These are phyloP conservation scores for Penicillium macrosclerotiorum DNA, from an alignment of 495 filamentous ascomycete species.

Conservation along the genomic window DNA sequence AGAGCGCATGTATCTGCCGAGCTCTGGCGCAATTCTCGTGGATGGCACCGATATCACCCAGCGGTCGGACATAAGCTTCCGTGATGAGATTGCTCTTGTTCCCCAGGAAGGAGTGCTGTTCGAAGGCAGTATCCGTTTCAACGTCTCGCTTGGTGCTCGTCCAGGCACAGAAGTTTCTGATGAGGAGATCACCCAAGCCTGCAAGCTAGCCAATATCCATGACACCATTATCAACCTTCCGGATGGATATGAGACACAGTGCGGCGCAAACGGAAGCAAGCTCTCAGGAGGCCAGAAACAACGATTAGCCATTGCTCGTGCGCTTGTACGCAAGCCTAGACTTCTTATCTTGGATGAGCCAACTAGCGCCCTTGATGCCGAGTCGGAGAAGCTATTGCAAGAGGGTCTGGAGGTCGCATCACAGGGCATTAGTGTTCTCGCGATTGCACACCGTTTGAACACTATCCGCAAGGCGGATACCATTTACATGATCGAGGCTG, in stretches of 20 bases:
- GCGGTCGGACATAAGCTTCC: slow-evolving; percentile 33
- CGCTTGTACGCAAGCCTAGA: slow-evolving; percentile 64
- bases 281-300: slow-evolving; percentile 76
- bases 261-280: slow-evolving; percentile 56
- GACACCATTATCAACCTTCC: slow-evolving; percentile 53
- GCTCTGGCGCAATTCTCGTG: slow-evolving; percentile 33
- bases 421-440: slow-evolving; percentile 69
- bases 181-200: slow-evolving; percentile 52
- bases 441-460: slow-evolving; percentile 69
- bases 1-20: slow-evolving; percentile 60
- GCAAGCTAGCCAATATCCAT: slow-evolving; percentile 54
- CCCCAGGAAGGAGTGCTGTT: slow-evolving; percentile 52
- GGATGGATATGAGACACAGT: slow-evolving; percentile 59
- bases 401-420: slow-evolving; percentile 59
- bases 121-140: slow-evolving; percentile 50
- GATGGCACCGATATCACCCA: slow-evolving; percentile 39
- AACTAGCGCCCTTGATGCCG: slow-evolving; percentile 68
- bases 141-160: slow-evolving; percentile 48
- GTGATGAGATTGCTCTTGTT: slow-evolving; percentile 47
- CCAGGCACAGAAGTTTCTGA: slow-evolving; percentile 34
- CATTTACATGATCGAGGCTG: slow-evolving; percentile 48
- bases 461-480: slow-evolving; percentile 71
- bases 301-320: slow-evolving; percentile 68
- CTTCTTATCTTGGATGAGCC: slow-evolving; percentile 75
- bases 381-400: slow-evolving; percentile 68